phyloP scores from a whole-genome alignment of 2,329 filamentous ascomycete species.

The Apiospora kogelbergensis region DNA sequence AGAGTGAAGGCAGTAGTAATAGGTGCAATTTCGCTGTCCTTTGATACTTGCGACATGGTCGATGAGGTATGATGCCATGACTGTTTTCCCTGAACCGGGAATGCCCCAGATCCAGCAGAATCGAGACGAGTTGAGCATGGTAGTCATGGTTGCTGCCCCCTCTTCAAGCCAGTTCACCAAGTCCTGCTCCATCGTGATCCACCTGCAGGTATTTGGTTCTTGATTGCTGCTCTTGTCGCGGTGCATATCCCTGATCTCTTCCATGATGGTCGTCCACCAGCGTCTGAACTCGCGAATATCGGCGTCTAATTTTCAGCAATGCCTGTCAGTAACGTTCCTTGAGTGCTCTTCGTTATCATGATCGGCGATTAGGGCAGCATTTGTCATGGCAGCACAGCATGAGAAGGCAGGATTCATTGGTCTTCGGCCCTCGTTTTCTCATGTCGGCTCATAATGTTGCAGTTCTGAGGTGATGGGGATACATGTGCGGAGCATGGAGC shows the following conservation, averaged over 20 bases:
- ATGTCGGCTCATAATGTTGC: background rate
- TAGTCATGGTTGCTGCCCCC: background rate
- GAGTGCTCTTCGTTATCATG: background rate
- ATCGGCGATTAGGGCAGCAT: background rate
- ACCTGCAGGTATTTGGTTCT: constrained; percentile 8
- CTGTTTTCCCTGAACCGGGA: constrained; percentile 29
- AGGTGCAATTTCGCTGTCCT: constrained; percentile 20
- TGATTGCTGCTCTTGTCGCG: background rate
- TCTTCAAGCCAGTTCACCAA: background rate
- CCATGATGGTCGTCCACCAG: background rate
- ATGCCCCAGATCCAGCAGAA: constrained; percentile 22
- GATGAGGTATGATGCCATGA: constrained; percentile 29
- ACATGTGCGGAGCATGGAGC: background rate
- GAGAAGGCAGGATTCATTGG: background rate
- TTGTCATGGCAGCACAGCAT: background rate
- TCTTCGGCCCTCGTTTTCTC: background rate
- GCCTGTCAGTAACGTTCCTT: background rate
- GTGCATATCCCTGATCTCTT: constrained; percentile 1
- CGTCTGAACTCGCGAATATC: background rate
- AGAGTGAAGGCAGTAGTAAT: constrained; percentile 32
- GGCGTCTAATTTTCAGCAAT: background rate
- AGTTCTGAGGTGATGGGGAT: background rate
- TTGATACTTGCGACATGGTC: constrained; percentile 20
- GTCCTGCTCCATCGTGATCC: background rate
- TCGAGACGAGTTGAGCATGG: background rate